phyloP scores from a whole-genome alignment of 2,329 filamentous ascomycete genomes.

The Lachnellula willkommii region DNA sequence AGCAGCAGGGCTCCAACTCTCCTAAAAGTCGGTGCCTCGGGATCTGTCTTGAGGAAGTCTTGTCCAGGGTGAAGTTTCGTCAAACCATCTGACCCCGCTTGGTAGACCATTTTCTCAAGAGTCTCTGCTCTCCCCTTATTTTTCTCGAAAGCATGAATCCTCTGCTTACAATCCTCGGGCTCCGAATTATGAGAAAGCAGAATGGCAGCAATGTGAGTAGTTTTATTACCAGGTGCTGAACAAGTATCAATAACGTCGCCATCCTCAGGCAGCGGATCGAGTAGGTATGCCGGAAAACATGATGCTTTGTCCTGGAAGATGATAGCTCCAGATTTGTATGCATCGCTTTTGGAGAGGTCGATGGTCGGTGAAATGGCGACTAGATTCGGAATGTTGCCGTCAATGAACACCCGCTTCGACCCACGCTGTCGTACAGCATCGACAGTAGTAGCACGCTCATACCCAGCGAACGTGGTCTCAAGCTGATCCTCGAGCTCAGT shows the following conservation, averaged over 20 bases:
- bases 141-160: slow-evolving; percentile 75
- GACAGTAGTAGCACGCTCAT: slow-evolving; percentile 51
- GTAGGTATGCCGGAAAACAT: slow-evolving; percentile 87
- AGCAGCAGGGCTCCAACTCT: slow-evolving; percentile 78
- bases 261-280: slow-evolving; percentile 61
- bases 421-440: slow-evolving; percentile 46
- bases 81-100: slow-evolving; percentile 63
- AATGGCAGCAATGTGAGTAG: slow-evolving; percentile 83
- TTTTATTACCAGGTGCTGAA: slow-evolving; percentile 95
- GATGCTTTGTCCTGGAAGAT: slow-evolving; percentile 97
- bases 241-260: slow-evolving; percentile 88
- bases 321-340: slow-evolving; percentile 71
- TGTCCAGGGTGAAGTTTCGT: slow-evolving; percentile 67
- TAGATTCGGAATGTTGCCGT: slow-evolving; percentile 76
- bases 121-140: slow-evolving; percentile 66
- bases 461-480: slow-evolving; percentile 65
- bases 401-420: slow-evolving; percentile 59
- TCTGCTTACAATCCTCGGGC: slow-evolving; percentile 32
- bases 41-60: slow-evolving; percentile 77
- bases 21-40: slow-evolving; percentile 53
- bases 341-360: slow-evolving; percentile 66
- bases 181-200: slow-evolving; percentile 38
- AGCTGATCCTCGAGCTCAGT: slow-evolving; percentile 67
- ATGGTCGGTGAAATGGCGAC: slow-evolving; percentile 68
- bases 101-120: slow-evolving; percentile 75